These are phyloP conservation scores for Wolfiporia cocos DNA, from an alignment of 1,284 basidiomycete species.

Conservation along the genomic window DNA sequence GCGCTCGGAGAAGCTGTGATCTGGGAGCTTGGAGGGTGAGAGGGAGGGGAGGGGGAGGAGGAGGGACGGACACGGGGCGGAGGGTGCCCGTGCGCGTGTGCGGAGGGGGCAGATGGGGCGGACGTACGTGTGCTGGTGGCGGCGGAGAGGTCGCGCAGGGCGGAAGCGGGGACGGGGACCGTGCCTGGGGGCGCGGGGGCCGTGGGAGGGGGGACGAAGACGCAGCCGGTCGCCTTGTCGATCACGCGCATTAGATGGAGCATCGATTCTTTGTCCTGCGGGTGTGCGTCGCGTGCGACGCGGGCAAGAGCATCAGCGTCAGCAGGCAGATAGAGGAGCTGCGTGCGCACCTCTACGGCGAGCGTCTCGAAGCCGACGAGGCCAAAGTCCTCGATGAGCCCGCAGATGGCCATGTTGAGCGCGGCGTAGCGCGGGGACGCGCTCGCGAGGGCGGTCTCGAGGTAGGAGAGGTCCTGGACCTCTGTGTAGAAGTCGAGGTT, in stretches of 20 bases:
- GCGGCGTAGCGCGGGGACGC: constrained; percentile 65
- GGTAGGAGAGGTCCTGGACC: constrained; percentile 91
- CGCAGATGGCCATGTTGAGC: constrained; percentile 87
- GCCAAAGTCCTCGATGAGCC: constrained; percentile 90
- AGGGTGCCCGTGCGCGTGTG: too few species aligned
- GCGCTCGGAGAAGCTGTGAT: too few species aligned
- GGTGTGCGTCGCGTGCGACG: background rate
- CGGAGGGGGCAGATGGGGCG: too few species aligned
- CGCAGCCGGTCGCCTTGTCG: constrained; percentile 87
- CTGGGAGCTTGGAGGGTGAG: too few species aligned
- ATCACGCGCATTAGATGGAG: constrained; percentile 75
- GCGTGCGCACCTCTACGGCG: constrained; percentile 74
- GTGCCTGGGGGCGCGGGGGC: constrained; percentile 47
- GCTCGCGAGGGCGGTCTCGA: constrained; percentile 71
- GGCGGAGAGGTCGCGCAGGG: too few species aligned
- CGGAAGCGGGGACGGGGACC: too few species aligned
- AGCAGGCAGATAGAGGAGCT: background rate
- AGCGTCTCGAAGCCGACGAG: constrained; percentile 96
- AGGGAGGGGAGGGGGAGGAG: too few species aligned
- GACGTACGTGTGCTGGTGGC: too few species aligned
- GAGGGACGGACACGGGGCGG: too few species aligned
- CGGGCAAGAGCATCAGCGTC: background rate
- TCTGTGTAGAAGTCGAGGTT: constrained; percentile 98
- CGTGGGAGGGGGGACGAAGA: constrained; percentile 66
- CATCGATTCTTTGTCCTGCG: constrained; percentile 90